Percentiles rank a stretch among this genome's conserved stretches.
Evolutionary conservation across 2,329 filamentous ascomycete genomes (phyloP).

Genomic region (Botrytis squamosa): DNA sequence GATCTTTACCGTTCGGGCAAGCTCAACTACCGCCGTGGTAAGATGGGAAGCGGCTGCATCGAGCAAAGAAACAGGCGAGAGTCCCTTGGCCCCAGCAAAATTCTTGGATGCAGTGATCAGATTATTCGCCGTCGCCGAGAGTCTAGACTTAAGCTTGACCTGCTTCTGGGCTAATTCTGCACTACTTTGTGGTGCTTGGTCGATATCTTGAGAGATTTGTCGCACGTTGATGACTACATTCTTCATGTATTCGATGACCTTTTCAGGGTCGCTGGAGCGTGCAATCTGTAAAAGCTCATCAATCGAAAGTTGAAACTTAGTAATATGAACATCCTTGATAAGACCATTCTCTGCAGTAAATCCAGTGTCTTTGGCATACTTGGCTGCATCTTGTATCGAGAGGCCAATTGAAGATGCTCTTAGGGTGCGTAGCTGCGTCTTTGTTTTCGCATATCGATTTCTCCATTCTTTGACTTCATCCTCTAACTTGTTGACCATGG

Average conservation of each 20-base stretch:
- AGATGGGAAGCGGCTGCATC: slow-evolving; percentile 93
- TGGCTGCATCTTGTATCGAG: slow-evolving; percentile 65
- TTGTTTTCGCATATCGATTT: slow-evolving; percentile 80
- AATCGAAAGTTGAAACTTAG: slow-evolving; percentile 90
- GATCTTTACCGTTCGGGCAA: slow-evolving; percentile 82
- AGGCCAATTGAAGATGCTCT: slow-evolving; percentile 78
- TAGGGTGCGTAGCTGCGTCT: slow-evolving; percentile 80
- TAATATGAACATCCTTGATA: slow-evolving; percentile 89
- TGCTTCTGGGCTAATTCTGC: slow-evolving; percentile 55
- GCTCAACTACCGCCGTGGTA: slow-evolving; percentile 79
- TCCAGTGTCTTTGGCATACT: slow-evolving; percentile 62
- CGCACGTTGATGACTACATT: slow-evolving; percentile 78
- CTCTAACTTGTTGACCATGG: slow-evolving; percentile 74
- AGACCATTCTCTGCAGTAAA: slow-evolving; percentile 72
- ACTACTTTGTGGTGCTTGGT: slow-evolving; percentile 54
- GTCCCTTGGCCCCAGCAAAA: slow-evolving; percentile 75
- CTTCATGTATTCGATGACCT: slow-evolving; percentile 84
- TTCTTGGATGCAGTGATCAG: slow-evolving; percentile 94
- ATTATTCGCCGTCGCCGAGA: slow-evolving; percentile 93
- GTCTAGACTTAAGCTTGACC: slow-evolving; percentile 71
- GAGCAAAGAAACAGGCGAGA: slow-evolving; percentile 88
- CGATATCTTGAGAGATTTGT: slow-evolving; percentile 79
- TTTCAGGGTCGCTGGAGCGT: slow-evolving; percentile 68
- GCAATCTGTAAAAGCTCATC: slow-evolving; percentile 84
- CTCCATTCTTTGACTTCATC: slow-evolving; percentile 87